Percentiles rank a stretch among this genome's conserved stretches.
phyloP scores from a whole-genome alignment of 495 filamentous ascomycete genomes.

The Annulohypoxylon maeteangense region DNA sequence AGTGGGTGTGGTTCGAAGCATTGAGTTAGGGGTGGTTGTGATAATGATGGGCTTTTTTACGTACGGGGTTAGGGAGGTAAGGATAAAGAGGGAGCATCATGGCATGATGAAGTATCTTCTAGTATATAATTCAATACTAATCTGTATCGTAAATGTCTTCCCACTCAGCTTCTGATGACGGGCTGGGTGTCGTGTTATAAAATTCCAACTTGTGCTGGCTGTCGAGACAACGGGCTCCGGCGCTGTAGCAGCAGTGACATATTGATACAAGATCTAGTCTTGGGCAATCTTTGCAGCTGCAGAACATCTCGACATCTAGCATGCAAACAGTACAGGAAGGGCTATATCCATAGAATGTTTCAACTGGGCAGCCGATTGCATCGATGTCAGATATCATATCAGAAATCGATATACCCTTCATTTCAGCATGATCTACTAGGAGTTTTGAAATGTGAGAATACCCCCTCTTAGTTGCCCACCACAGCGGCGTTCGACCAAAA shows the following conservation, averaged over 20 bases:
- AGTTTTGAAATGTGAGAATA: neutral
- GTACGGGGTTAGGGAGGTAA: too few relatives aligned
- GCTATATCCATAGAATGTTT: neutral
- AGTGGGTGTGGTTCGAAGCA: constrained; percentile 53
- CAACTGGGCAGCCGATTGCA: neutral
- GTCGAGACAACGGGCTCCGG: neutral
- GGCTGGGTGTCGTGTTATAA: neutral
- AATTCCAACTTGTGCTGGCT: neutral
- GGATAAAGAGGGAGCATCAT: too few relatives aligned
- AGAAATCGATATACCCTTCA: neutral
- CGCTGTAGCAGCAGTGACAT: neutral
- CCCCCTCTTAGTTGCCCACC: neutral
- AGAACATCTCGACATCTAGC: neutral
- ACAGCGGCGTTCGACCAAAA: neutral
- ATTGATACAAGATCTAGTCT: too few relatives aligned
- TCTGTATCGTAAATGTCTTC: neutral
- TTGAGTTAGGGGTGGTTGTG: neutral
- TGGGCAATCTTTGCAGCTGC: neutral
- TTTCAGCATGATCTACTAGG: neutral
- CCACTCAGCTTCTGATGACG: neutral
- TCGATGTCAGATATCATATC: neutral
- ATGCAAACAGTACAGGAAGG: neutral
- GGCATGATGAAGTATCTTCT: neutral
- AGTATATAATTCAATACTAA: too few relatives aligned
- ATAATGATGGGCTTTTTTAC: too few relatives aligned